Percentiles rank a stretch among this genome's conserved stretches.
These are phyloP conservation scores for Fraxinus platypoda DNA, from an alignment of 305 asterid species.

Conservation along the genomic window DNA sequence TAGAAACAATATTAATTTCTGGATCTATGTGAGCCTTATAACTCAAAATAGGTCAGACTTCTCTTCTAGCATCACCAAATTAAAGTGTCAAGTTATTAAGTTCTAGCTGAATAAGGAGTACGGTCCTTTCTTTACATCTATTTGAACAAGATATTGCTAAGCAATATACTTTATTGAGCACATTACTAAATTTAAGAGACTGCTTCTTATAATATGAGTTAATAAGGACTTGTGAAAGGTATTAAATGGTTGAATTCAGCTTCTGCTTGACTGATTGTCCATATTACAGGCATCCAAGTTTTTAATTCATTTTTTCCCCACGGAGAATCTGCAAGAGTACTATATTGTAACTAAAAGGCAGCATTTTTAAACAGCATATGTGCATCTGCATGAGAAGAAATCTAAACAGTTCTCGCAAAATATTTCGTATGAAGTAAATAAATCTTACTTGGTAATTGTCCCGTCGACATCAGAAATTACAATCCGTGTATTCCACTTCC, in stretches of 20 bases:
- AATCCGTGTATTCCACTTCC: constrained; percentile 92
- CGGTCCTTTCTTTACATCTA: neutral
- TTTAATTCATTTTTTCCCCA: neutral
- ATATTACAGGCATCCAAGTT: neutral
- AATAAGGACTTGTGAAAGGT: neutral
- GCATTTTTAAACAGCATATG: neutral
- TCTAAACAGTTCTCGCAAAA: neutral
- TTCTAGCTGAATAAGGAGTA: neutral
- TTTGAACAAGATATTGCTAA: neutral
- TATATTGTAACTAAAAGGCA: neutral
- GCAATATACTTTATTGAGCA: neutral
- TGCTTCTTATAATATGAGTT: neutral
- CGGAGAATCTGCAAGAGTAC: neutral
- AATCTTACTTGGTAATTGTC: constrained; percentile 80
- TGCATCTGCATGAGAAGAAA: neutral
- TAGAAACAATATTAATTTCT: neutral
- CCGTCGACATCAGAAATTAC: constrained; percentile 96
- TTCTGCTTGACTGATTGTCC: neutral
- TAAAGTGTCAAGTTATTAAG: neutral
- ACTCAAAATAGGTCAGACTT: neutral
- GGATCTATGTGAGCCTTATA: neutral
- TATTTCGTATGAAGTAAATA: neutral
- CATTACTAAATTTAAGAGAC: neutral
- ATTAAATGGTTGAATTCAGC: neutral
- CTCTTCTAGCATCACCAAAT: neutral